Evolutionary conservation across 1,284 basidiomycete species (phyloP), one percentile per base, ranked within the genome.

Genomic region (Ganoderma lucidum): DNA sequence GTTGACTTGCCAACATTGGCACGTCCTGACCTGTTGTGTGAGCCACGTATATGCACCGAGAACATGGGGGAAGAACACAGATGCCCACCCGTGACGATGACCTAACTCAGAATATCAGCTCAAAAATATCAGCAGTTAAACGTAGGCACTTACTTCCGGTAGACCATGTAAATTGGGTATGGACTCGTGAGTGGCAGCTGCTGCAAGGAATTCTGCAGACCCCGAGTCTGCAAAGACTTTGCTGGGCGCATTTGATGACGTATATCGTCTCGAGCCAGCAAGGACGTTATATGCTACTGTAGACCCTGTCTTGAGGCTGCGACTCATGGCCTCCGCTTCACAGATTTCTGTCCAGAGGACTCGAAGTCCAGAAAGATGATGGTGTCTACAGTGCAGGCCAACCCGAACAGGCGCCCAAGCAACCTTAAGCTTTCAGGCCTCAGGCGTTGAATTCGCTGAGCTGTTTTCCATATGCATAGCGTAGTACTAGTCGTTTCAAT

Each of bases 1-100:
- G 90, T 86, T 0, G 92, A 93, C 77, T 94, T 94, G 32, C 93
- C 92, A 23, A 85, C 88, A 75, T 94, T 94, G 6, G 92, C 83
- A 39, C 83, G 80, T 9, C 83, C 83, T 85, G 32, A 12, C 39
- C 30, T 35, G 19, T 14, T 9, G 62, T 30, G 59, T 51, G 28
- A 56, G 32, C 45, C 23, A 58, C 45, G 6, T 23, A n/a, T 23
- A 23, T 48, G 19, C 45, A 23, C 44, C 14, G 28, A 45, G 14
- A 9, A 19, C 41, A 44, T 44, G 56, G 15, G 44, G 39, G n/a
- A 8, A 30, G 3, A 67, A 73, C 3, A 39, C 9, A 28, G 14
- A 12, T 61, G n/a, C 59, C 15, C 2, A 81, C 81, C 81, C 60
- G 78, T 77, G 17, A 80, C 78, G 32, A 80, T 76, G 17, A 81